Conservation (phyloP, 768 basidiomycete species). For the Fibroporia radiculosa region DNA sequence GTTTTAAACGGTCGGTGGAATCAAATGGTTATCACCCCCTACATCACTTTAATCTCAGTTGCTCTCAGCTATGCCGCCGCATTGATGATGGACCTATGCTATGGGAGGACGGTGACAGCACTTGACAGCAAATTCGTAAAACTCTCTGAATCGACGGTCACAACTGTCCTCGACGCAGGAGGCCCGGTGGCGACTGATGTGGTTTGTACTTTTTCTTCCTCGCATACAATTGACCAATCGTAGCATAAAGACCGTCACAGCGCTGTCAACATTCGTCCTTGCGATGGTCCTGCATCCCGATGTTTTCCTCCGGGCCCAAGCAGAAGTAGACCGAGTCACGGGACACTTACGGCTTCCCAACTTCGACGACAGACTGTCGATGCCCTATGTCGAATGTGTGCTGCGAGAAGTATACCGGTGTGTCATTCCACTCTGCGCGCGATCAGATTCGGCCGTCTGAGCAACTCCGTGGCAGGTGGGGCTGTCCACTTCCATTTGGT, state of each 20-base stretch:
- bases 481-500: background rate
- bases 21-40: no score
- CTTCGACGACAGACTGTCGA: slow-evolving; percentile 17
- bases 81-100: no score
- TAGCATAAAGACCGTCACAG: background rate
- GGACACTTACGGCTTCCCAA: slow-evolving; percentile 18
- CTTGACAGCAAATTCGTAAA: no score
- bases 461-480: background rate
- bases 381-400: slow-evolving; percentile 22
- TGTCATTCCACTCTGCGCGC: no score
- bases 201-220: slow-evolving; percentile 7
- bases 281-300: slow-evolving; percentile 22
- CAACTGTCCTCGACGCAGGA: no score
- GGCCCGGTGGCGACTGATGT: slow-evolving; percentile 10
- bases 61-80: no score
- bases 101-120: no score
- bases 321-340: slow-evolving; percentile 20
- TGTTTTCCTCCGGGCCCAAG: slow-evolving; percentile 18
- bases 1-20: no score
- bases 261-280: slow-evolving; percentile 16
- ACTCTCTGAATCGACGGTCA: no score
- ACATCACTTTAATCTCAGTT: no score
- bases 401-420: slow-evolving; percentile 19
- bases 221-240: background rate
- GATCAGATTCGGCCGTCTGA: background rate